Evolutionary conservation across 176 grass and related monocot species (phyloP), one percentile per base, ranked within the genome.

Genomic region (Alloteropsis semialata): DNA sequence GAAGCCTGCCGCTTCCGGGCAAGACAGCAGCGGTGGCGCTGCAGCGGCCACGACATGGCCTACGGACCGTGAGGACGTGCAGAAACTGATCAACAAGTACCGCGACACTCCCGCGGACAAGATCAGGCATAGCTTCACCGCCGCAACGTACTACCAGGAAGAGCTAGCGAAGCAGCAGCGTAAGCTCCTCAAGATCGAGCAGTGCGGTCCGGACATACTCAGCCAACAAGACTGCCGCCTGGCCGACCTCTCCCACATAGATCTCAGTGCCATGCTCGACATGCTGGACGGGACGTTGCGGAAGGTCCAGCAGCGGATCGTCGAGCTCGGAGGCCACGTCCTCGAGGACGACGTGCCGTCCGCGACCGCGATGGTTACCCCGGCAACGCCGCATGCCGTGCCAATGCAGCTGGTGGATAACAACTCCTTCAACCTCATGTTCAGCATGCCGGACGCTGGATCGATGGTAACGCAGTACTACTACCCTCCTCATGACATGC

Each of bases 141-240:
- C 42, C 11, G 1, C 17, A n/a, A 18, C 62, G 11, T 75, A 60
- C 5, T 61, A 76, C 71, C 39, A 57, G n/a, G 85, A 75, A 8
- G 85, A 49, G 4, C 78, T 87, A 6, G 72, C 6, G 61, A 82
- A 76, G 78, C 11, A 68, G 30, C 50, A 69, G 71, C 48, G 30
- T 61, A 55, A 28, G 78, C 60, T 82, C 39, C 11, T 82, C 78
- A 69, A 39, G 71, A 53, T 75, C 29, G 30, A 13, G 29, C 50
- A 69, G 71, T 39, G 29, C 61, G 70, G 62, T 10, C 30, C 53
- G 38, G 70, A 56, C 39, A 22, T 50, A 38, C 78, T 87, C 60
- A 27, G 10, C 4, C 4, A 3, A 0, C 75, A 51, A 61, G 29
- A 76, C 70, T 5, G 12, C 70, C 10, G 18, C 70, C 54, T 87